Percentiles rank a stretch among this genome's conserved stretches.
Evolutionary conservation across 2,329 filamentous ascomycete genomes (phyloP).

Genomic region (Amauroascus niger): DNA sequence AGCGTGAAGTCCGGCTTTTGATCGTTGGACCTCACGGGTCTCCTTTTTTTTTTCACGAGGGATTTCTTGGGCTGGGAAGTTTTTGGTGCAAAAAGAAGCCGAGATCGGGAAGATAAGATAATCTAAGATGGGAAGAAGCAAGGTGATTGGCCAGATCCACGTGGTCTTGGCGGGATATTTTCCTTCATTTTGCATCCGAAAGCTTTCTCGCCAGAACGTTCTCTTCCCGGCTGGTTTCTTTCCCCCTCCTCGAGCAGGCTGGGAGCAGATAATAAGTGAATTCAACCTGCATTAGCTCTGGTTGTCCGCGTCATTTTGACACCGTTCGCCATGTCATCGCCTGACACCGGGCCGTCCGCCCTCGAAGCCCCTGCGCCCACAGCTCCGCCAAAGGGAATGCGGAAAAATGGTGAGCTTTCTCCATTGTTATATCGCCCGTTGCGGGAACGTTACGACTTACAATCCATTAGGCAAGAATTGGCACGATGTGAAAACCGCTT

Average conservation of each 20-base stretch:
- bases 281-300: background rate
- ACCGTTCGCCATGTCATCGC: conserved; percentile 19
- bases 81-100: background rate
- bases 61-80: background rate
- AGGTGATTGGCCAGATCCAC: background rate
- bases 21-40: no score
- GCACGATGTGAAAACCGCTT: conserved; percentile 73
- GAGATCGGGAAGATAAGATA: conserved; percentile 12
- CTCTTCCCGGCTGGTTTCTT: background rate
- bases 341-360: conserved; percentile 21
- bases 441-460: background rate
- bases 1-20: no score
- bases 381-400: conserved; percentile 52
- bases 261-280: background rate
- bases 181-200: no score
- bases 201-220: background rate
- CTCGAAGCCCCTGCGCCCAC: background rate
- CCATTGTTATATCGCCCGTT: background rate
- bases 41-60: background rate
- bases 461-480: conserved; percentile 72
- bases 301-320: background rate
- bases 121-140: background rate
- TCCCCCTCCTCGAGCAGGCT: background rate
- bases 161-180: background rate
- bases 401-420: conserved; percentile 61